Evolutionary conservation across 108 stramenopile genomes (phyloP).

Genomic region (Cylindrotheca fusiformis): DNA sequence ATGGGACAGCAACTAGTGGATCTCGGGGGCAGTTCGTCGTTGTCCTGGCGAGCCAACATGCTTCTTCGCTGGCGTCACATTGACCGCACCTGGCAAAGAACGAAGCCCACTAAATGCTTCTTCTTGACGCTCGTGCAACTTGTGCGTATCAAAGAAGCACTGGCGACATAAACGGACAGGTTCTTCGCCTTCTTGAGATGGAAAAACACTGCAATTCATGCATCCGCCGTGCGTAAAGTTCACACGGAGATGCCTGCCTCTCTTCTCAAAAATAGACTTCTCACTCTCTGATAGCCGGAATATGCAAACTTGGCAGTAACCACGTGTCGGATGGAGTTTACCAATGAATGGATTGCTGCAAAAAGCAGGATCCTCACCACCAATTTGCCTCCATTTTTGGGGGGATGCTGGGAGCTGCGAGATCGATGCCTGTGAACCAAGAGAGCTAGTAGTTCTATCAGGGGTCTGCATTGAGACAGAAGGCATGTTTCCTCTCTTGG

Average conservation of each 20-base stretch:
- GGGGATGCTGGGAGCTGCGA: neutral
- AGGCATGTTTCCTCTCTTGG: too few species aligned
- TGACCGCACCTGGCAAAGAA: too few species aligned
- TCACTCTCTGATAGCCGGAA: constrained; percentile 22
- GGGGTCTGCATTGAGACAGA: neutral
- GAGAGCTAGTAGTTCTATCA: neutral
- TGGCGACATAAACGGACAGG: constrained; percentile 29
- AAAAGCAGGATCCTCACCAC: constrained; percentile 1
- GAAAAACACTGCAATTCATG: constrained; percentile 24
- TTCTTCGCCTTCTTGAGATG: constrained; percentile 26
- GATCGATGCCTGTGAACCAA: neutral
- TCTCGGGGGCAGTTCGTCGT: too few species aligned
- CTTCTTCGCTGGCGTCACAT: too few species aligned
- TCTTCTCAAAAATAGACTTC: constrained; percentile 21
- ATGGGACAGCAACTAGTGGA: too few species aligned
- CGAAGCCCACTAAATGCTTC: constrained; percentile 22
- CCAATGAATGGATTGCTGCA: constrained; percentile 23
- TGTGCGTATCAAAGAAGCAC: constrained; percentile 37
- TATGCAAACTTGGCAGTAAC: constrained; percentile 26
- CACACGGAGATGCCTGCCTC: constrained; percentile 28
- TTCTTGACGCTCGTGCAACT: neutral
- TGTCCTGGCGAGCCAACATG: too few species aligned
- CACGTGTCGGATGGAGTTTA: constrained; percentile 7
- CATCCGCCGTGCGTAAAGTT: constrained; percentile 21
- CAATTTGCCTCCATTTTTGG: neutral